Evolutionary conservation across 1,139 yeast species (phyloP), one percentile per base, ranked within the genome.

Genomic region (Pneumocystis jirovecii): DNA sequence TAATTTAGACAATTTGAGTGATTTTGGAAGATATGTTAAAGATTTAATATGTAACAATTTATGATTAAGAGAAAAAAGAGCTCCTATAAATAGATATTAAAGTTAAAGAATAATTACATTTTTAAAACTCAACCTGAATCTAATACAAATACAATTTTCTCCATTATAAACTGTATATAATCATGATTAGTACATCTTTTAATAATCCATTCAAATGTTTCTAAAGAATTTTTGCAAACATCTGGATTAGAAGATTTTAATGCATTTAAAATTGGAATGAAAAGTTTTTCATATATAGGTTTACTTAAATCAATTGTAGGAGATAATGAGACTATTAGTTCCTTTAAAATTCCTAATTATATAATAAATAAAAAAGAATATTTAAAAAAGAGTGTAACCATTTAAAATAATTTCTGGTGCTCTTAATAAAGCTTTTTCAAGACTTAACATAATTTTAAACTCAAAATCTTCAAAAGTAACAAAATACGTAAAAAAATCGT

Each of bases 371-470:
- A 50, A 50, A 50, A 10, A 25, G 21, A 12, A 50, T 50, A 50
- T 50, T 70, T 66, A 64, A 84, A 77, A 34, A 88, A 72, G 1
- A 79, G 76, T 0, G 86, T 85, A 29, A 83, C 72, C 19, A 85
- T 75, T 44, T 77, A 71, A 7, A 0, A 89, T 82, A 50, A 79
- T 76, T 73, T 90, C 97, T 0, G 97, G 87, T 1, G 96, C 84
- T 73, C 97, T 82, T 71, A 93, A 79, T 64, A 87, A 80, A 0
- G 95, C 82, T 73, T 88, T 90, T 70, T 89, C 93, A 64, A 91
- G 73, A 21, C 81, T 79, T 1, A 95, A 89, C 10, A 85, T 73
- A 21, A 89, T 69, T 3, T 71, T 65, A 0, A 73, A 70, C 19
- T 73, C 74, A 66, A 87, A 79, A 17, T 79, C 78, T 1, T 78